Percentiles rank a stretch among this genome's conserved stretches.
Evolutionary conservation across 495 filamentous ascomycete genomes (phyloP).

Genomic region (Achaetomiella virescens): DNA sequence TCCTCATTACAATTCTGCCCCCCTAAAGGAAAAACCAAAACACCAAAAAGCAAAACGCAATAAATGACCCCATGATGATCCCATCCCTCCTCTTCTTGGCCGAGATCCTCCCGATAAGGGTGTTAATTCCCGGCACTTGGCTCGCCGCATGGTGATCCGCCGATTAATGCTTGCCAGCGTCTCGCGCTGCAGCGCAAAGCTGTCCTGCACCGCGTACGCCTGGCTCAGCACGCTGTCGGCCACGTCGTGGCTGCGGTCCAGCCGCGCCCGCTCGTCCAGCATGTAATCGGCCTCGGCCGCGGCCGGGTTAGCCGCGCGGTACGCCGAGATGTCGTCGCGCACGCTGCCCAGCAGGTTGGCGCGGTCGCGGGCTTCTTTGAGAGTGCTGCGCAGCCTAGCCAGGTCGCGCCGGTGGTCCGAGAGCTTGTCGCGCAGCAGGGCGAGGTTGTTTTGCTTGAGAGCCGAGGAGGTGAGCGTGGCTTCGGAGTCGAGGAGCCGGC

Average conservation of each 20-base stretch:
- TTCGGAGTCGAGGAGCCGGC: constrained; percentile 90
- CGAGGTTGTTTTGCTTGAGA: constrained; percentile 88
- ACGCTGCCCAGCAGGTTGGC: constrained; percentile 89
- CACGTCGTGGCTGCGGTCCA: constrained; percentile 82
- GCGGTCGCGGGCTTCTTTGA: constrained; percentile 71
- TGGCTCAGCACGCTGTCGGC: constrained; percentile 90
- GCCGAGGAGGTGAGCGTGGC: constrained; percentile 81
- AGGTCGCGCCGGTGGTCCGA: constrained; percentile 81
- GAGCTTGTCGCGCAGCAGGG: constrained; percentile 86
- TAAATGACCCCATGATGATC: constrained; percentile 82
- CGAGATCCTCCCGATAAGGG: constrained; percentile 87
- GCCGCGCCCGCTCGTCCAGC: constrained; percentile 76
- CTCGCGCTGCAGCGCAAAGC: constrained; percentile 80
- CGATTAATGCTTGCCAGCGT: constrained; percentile 79
- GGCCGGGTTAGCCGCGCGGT: constrained; percentile 73
- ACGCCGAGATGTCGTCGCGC: constrained; percentile 83
- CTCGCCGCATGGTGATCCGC: constrained; percentile 82
- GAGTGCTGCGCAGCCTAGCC: constrained; percentile 57
- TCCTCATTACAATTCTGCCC: no score
- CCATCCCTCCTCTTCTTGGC: constrained; percentile 93
- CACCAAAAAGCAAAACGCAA: constrained; percentile 85
- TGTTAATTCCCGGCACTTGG: constrained; percentile 88
- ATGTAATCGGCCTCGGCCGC: constrained; percentile 91
- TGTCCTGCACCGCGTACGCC: constrained; percentile 94
- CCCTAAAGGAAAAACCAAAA: constrained; percentile 71